Evolutionary conservation across 2,329 filamentous ascomycete genomes (phyloP), one percentile per base, ranked within the genome.

Genomic region (Fusarium humuli): DNA sequence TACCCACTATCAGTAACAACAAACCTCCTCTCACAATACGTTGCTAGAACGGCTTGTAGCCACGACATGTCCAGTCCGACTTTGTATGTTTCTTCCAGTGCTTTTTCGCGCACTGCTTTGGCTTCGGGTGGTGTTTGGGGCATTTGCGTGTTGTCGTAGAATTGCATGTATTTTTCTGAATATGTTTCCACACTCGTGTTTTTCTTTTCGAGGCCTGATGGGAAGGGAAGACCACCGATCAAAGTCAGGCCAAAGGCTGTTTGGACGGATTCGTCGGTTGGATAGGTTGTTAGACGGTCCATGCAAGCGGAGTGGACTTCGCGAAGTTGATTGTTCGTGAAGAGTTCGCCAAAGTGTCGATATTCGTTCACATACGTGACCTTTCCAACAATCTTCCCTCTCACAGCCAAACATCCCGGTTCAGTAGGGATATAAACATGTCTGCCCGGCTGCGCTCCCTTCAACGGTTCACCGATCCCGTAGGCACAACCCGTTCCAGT

Each of bases 21-120:
- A 42, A 72, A 62, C 7, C 63, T 55, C 6, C 70, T 34, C 23
- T 72, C 66, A 22, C 69, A 72, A 27, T 70, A 72, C 2, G 70
- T 47, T 2, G 32, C 10, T 5, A 68, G 13, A 0, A 72, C 23
- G 11, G 16, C 22, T 16, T 57, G 9, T 3, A 60, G 11, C 66
- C 62, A 72, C 16, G 30, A 10, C 37, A 53, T 47, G 8, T 61
- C 47, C 2, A 72, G 32, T 2, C 70, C 69, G 6, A 65, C 25
- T 20, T 54, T 42, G 10, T 59, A 56, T 2, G 55, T 57, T 16
- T 41, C 13, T 16, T 11, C 4, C 0, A 60, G 40, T 2, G 42
- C 47, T 16, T 62, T 16, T 1, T 55, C 25, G 2, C 69, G 70
- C 10, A 14, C 23, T 7, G 32, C 44, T 0, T 53, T 37, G 1